A percentile compares a stretch with the other conserved stretches of the same genome.
phyloP scores from a whole-genome alignment of 2,329 filamentous ascomycete genomes.

The Didymella arachidicola region DNA sequence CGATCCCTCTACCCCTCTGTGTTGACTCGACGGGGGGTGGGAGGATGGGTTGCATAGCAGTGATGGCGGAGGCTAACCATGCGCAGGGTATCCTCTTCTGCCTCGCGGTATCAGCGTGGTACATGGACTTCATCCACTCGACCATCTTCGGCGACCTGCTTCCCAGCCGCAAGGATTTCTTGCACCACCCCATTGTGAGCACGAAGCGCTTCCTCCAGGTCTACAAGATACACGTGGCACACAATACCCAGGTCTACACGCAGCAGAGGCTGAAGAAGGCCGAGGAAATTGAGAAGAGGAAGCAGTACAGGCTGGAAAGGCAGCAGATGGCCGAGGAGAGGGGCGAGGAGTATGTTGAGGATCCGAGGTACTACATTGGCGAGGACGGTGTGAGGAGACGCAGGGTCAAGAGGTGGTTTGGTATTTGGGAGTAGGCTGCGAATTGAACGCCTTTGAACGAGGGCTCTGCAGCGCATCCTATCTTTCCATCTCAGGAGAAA shows the following conservation, averaged over 20 bases:
- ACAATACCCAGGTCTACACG: slow-evolving; percentile 71
- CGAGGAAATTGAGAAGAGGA: slow-evolving; percentile 88
- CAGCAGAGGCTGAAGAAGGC: slow-evolving; percentile 76
- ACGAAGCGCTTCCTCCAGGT: slow-evolving; percentile 72
- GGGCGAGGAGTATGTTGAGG: slow-evolving; percentile 48
- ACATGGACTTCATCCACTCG: slow-evolving; percentile 77
- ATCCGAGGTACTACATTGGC: slow-evolving; percentile 49
- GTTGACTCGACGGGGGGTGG: not conserved
- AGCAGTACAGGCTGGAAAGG: slow-evolving; percentile 75
- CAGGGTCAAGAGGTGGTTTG: slow-evolving; percentile 80
- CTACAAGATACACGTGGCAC: slow-evolving; percentile 76
- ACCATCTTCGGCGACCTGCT: slow-evolving; percentile 84
- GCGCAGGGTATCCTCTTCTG: slow-evolving; percentile 69
- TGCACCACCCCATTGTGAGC: slow-evolving; percentile 74
- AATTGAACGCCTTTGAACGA: not conserved
- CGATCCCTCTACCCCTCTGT: not conserved
- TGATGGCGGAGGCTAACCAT: not conserved
- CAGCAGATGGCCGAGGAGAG: slow-evolving; percentile 45
- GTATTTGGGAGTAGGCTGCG: slow-evolving; percentile 68
- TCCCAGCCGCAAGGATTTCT: slow-evolving; percentile 72
- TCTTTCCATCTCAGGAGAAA: not conserved
- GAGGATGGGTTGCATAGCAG: not conserved
- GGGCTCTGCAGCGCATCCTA: not conserved
- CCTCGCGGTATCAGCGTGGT: slow-evolving; percentile 76
- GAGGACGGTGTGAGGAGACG: slow-evolving; percentile 57